phyloP scores from a whole-genome alignment of 768 basidiomycete species.

The Podaxis carcinomalis region DNA sequence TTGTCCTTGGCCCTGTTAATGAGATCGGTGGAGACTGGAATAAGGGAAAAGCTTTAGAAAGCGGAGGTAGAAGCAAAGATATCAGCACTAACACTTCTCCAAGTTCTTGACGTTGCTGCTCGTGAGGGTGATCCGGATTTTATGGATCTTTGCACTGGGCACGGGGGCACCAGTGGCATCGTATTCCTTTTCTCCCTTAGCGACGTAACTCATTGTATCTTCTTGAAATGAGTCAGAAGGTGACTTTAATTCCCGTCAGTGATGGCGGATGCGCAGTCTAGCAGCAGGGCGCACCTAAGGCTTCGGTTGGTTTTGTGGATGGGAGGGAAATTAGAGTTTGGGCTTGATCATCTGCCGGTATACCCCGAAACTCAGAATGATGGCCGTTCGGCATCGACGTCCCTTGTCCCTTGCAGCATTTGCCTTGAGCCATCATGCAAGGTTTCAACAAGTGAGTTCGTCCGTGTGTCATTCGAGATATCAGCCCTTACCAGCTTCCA shows the following conservation, averaged over 20 bases:
- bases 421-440: slow-evolving; percentile 27
- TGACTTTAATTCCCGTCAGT: slow-evolving; percentile 42
- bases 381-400: slow-evolving; percentile 4
- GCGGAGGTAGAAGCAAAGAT: background rate
- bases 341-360: background rate
- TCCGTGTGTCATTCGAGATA: background rate
- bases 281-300: slow-evolving; percentile 37
- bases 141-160: slow-evolving; percentile 91
- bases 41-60: background rate
- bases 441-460: slow-evolving; percentile 42
- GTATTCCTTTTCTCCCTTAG: slow-evolving; percentile 97
- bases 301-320: slow-evolving; percentile 34
- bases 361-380: background rate
- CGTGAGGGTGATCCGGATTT: slow-evolving; percentile 98
- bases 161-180: slow-evolving; percentile 87
- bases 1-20: slow-evolving; percentile 99
- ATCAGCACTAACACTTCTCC: slow-evolving; percentile 76
- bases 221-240: slow-evolving; percentile 68
- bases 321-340: slow-evolving; percentile 35
- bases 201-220: slow-evolving; percentile 92
- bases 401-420: background rate
- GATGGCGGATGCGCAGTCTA: slow-evolving; percentile 4
- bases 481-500: slow-evolving; percentile 14
- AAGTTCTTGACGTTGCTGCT: slow-evolving; percentile 97
- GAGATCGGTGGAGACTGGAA: slow-evolving; percentile 88